Evolutionary conservation across 805 yeast species (phyloP).

Genomic region (Teunomyces lycoperdinae): DNA sequence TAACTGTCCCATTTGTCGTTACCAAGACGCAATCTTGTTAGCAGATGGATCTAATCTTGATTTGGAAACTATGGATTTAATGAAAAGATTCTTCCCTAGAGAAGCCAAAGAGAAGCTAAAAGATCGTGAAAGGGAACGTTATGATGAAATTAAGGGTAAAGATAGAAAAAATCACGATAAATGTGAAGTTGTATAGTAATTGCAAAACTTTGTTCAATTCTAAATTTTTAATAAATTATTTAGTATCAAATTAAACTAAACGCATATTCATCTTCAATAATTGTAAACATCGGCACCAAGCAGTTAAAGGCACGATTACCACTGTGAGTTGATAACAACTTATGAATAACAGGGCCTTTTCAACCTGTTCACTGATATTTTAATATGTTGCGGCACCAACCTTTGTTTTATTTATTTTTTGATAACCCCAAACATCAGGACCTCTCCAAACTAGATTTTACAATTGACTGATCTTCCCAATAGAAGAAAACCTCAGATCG

Average conservation of each 20-base stretch:
- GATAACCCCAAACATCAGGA: too few relatives aligned
- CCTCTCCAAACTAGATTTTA: background rate
- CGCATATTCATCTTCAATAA: too few relatives aligned
- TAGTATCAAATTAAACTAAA: background rate
- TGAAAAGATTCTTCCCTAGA: slow-evolving; percentile 61
- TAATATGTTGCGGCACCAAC: background rate
- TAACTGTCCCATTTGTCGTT: slow-evolving; percentile 67
- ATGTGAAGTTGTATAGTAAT: slow-evolving; percentile 14
- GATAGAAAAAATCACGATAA: slow-evolving; percentile 11
- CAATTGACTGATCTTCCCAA: too few relatives aligned
- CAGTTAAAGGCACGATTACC: too few relatives aligned
- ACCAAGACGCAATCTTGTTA: slow-evolving; percentile 46
- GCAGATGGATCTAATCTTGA: slow-evolving; percentile 67
- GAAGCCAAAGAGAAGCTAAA: slow-evolving; percentile 63
- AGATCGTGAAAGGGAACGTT: slow-evolving; percentile 46
- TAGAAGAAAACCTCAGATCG: background rate
- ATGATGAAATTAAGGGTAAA: slow-evolving; percentile 26
- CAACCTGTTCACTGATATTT: background rate
- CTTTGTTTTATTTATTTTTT: background rate
- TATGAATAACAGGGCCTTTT: too few relatives aligned
- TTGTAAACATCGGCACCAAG: too few relatives aligned
- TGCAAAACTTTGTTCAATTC: background rate
- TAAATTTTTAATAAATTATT: background rate
- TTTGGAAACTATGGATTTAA: slow-evolving; percentile 45
- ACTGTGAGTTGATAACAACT: too few relatives aligned